phyloP scores from a whole-genome alignment of 2,329 filamentous ascomycete species.

The Apiospora saccharicola region DNA sequence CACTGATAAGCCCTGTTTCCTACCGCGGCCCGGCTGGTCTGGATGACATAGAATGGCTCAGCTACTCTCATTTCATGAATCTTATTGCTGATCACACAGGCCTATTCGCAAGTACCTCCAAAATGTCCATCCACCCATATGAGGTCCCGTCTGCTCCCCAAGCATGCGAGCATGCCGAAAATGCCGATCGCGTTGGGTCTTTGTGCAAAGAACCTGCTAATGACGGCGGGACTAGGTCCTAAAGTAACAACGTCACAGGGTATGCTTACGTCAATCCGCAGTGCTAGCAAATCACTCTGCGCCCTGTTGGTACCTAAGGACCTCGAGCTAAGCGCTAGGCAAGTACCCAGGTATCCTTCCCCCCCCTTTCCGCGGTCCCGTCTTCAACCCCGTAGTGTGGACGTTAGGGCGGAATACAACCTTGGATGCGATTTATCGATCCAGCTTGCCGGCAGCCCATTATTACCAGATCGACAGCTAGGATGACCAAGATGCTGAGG shows the following conservation, averaged over 20 bases:
- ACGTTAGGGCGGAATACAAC: conserved; percentile 10
- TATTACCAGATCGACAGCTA: conserved; percentile 6
- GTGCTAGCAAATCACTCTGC: not conserved
- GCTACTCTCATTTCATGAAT: not conserved
- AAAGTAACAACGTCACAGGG: conserved; percentile 20
- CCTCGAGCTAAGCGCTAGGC: not conserved
- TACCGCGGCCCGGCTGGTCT: not conserved
- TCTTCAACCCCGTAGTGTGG: not conserved
- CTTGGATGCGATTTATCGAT: conserved; percentile 12
- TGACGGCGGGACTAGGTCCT: conserved; percentile 11
- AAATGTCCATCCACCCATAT: not conserved
- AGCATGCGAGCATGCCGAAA: conserved; percentile 23
- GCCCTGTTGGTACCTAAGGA: too few relatives aligned
- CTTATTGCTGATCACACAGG: not conserved
- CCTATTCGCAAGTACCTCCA: not conserved
- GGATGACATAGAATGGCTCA: conserved; percentile 4
- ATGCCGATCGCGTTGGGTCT: conserved; percentile 15
- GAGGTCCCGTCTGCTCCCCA: too few relatives aligned
- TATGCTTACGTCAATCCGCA: conserved; percentile 23
- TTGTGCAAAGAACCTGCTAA: conserved; percentile 21
- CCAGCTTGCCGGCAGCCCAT: not conserved
- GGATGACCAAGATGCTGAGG: not conserved
- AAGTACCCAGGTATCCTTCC: not conserved
- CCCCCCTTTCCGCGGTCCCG: not conserved
- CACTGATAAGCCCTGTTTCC: not conserved